Evolutionary conservation across 1,284 basidiomycete species (phyloP).

Genomic region (Ceratobasidium sp.): DNA sequence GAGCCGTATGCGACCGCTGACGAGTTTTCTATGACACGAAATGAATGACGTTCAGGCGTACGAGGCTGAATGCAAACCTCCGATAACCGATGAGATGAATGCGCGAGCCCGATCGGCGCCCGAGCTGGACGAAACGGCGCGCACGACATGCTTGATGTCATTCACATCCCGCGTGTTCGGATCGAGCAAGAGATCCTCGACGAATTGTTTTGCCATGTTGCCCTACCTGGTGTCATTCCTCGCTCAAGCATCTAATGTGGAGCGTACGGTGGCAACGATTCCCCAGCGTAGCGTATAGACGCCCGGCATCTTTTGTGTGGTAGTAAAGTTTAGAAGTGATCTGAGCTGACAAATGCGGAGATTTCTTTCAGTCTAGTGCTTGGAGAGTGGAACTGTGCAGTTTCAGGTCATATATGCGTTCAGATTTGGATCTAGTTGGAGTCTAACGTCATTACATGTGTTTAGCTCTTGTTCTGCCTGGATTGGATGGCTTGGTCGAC

Average conservation of each 20-base stretch:
- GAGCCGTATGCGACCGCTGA: constrained; percentile 49
- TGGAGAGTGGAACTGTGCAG: no score
- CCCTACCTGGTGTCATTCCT: constrained; percentile 31
- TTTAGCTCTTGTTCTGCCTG: no score
- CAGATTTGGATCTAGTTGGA: no score
- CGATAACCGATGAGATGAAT: constrained; percentile 52
- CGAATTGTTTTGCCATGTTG: constrained; percentile 42
- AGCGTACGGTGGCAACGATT: constrained; percentile 40
- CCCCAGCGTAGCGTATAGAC: constrained; percentile 41
- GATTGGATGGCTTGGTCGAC: constrained; percentile 63
- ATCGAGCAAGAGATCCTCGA: constrained; percentile 43
- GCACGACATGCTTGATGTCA: constrained; percentile 55
- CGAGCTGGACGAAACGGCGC: constrained; percentile 54
- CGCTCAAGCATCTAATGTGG: neutral
- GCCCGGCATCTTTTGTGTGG: no score
- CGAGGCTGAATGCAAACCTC: constrained; percentile 18
- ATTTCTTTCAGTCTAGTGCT: no score
- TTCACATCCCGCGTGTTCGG: constrained; percentile 47
- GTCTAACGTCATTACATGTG: no score
- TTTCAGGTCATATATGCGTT: no score
- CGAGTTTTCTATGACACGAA: constrained; percentile 4
- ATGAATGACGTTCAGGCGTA: neutral
- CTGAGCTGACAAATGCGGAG: no score
- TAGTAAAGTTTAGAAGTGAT: no score
- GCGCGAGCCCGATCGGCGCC: constrained; percentile 51